Base-by-base conservation (phyloP, 768 basidiomycete genomes). In the Scleroderma citrinum region DNA sequence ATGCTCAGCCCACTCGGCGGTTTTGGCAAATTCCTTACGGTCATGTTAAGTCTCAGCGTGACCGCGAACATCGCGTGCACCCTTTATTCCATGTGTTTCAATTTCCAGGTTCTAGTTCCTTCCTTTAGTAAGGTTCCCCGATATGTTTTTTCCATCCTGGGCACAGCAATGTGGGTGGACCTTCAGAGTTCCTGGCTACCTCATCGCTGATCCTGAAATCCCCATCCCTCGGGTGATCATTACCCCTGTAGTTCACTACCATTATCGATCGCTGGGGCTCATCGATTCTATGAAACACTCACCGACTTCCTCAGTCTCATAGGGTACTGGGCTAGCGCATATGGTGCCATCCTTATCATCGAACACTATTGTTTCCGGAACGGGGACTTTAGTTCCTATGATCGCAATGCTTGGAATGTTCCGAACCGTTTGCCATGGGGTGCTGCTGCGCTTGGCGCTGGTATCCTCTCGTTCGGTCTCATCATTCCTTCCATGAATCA, bases 21-120 rank as follows among this genome's bases (percentile, higher is more conserved):
- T 29, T 87, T 87, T 64, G 81, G 85, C 1, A 85, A 85, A 55
- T 80, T 87, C 65, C 69, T 89, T 39, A 72, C 83, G 1, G 84
- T 86, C 23, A 60, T 92, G 47, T 72, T 92, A 54, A 80, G 83
- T n/a, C 67, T 93, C 26, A 83, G 82, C 50, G 81, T 90, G 12
- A 81, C 82, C 2, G 87, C 80, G 3, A 93, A 92, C 67, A 84
- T 89, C 39, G 86, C 88, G 1, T 80, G 83, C 2, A 85, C 87
- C 6, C 82, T 92, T 53, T 96, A 96, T 65, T 88, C 85, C 38
- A 77, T 85, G 49, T 79, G 82, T 54, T 74, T 92, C 50, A 83
- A 80, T 60, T 70, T 88, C 54, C 89, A 92, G 60, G 73, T 85
- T 1, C 73, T 83, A 56, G 62, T 85, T 5, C 86, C 87, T 0